Evolutionary conservation across 805 yeast genomes (phyloP).

Genomic region (Nakazawaea siamensis): DNA sequence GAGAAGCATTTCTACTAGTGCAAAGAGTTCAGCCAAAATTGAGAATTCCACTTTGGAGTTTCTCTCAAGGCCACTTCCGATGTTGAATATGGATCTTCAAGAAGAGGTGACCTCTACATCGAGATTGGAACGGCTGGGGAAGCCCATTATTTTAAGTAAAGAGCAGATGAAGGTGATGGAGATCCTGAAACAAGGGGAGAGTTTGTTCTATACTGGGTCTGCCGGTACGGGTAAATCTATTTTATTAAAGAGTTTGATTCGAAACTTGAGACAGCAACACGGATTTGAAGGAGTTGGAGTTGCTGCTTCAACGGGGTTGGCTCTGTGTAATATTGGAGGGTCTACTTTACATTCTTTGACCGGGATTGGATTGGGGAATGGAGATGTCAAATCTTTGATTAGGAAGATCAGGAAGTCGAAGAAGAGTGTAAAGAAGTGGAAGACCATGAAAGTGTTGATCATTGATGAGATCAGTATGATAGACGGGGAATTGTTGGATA

Average conservation of each 20-base stretch:
- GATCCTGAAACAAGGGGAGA: slow-evolving; percentile 52
- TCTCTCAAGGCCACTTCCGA: slow-evolving; percentile 1
- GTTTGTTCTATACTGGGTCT: slow-evolving; percentile 89
- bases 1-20: slow-evolving; percentile 1
- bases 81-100: not conserved
- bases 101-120: too few relatives aligned
- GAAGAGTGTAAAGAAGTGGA: slow-evolving; percentile 48
- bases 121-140: too few relatives aligned
- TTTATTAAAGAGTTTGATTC: slow-evolving; percentile 57
- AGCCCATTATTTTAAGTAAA: slow-evolving; percentile 31
- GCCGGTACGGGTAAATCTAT: slow-evolving; percentile 99
- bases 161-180: slow-evolving; percentile 65
- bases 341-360: slow-evolving; percentile 69
- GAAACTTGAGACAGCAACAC: slow-evolving; percentile 36
- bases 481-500: slow-evolving; percentile 59
- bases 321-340: slow-evolving; percentile 79
- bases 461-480: slow-evolving; percentile 81
- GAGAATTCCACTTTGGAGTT: slow-evolving; percentile 3
- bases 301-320: slow-evolving; percentile 80
- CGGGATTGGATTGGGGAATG: slow-evolving; percentile 70
- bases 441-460: slow-evolving; percentile 44
- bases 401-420: slow-evolving; percentile 46
- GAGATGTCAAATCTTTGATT: slow-evolving; percentile 34
- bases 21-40: not conserved
- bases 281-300: slow-evolving; percentile 52